These are phyloP conservation scores for Trametes meyenii DNA, from an alignment of 768 basidiomycete genomes.

Conservation along the genomic window DNA sequence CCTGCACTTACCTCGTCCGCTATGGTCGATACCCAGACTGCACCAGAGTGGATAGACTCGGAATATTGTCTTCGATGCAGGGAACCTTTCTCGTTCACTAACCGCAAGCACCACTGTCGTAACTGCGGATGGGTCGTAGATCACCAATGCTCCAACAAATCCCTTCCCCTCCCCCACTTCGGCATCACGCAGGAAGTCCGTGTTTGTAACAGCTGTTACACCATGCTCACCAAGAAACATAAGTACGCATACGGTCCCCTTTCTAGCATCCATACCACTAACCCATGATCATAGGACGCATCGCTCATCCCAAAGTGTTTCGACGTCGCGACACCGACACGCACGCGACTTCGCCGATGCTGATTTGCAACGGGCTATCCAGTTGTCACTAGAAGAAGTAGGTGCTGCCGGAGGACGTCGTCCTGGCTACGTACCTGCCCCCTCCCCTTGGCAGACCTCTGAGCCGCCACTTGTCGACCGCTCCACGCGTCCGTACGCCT, in stretches of 20 bases:
- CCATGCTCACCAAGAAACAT: conserved; percentile 73
- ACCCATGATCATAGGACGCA: conserved; percentile 42
- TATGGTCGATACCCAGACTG: conserved; percentile 89
- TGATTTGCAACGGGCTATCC: conserved; percentile 92
- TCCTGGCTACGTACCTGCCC: conserved; percentile 69
- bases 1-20: conserved; percentile 67
- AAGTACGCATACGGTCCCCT: conserved; percentile 46
- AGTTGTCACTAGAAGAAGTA: conserved; percentile 84
- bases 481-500: conserved; percentile 46
- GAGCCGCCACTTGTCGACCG: conserved; percentile 72
- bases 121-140: conserved; percentile 98
- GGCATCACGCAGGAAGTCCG: conserved; percentile 92
- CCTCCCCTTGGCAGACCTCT: conserved; percentile 65
- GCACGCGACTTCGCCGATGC: conserved; percentile 74
- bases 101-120: conserved; percentile 97
- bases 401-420: conserved; percentile 51
- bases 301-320: conserved; percentile 56
- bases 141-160: conserved; percentile 86
- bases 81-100: conserved; percentile 89
- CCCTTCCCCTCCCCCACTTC: conserved; percentile 85
- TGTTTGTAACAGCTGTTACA: conserved; percentile 89
- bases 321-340: conserved; percentile 54
- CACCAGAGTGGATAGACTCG: conserved; percentile 97
- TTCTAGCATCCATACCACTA: conserved; percentile 24
- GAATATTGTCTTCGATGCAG: conserved; percentile 94